A percentile compares a stretch with the other conserved stretches of the same genome.
Conservation (phyloP, 768 basidiomycete genomes). For the Rickenella mellea region DNA sequence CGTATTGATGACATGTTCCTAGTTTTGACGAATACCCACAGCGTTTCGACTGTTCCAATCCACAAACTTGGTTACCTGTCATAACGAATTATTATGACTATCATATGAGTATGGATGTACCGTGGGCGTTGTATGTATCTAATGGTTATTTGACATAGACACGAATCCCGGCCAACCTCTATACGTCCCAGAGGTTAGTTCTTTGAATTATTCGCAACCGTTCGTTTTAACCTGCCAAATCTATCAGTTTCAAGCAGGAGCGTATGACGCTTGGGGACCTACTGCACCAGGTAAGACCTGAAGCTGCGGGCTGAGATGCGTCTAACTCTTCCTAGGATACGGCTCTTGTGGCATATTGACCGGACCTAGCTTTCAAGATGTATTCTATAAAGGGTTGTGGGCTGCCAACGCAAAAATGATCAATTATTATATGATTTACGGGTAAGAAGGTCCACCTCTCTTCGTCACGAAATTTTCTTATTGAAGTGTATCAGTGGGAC, state of each 20-base stretch:
- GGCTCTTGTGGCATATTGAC: constrained; percentile 55
- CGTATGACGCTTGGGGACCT: constrained; percentile 78
- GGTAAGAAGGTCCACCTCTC: constrained; percentile 29
- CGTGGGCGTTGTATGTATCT: neutral
- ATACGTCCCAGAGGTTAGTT: constrained; percentile 60
- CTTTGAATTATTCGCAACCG: neutral
- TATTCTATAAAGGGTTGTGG: constrained; percentile 73
- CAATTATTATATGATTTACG: constrained; percentile 81
- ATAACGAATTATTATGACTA: constrained; percentile 55
- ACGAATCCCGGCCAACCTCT: constrained; percentile 43
- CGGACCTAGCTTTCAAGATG: constrained; percentile 65
- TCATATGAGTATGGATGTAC: constrained; percentile 29
- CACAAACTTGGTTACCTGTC: constrained; percentile 56
- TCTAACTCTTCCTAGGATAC: no score
- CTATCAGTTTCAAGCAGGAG: constrained; percentile 57
- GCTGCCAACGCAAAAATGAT: constrained; percentile 76
- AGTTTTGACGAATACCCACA: constrained; percentile 69
- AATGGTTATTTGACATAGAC: constrained; percentile 20
- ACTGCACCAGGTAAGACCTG: constrained; percentile 25
- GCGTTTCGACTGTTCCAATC: constrained; percentile 73
- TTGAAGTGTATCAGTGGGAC: constrained; percentile 48
- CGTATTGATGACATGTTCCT: neutral
- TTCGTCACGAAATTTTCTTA: neutral
- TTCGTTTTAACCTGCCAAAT: neutral
- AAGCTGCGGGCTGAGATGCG: no score